Evolutionary conservation across 148 eudicot genomes (phyloP).

Genomic region (Hydrangea macrophylla): DNA sequence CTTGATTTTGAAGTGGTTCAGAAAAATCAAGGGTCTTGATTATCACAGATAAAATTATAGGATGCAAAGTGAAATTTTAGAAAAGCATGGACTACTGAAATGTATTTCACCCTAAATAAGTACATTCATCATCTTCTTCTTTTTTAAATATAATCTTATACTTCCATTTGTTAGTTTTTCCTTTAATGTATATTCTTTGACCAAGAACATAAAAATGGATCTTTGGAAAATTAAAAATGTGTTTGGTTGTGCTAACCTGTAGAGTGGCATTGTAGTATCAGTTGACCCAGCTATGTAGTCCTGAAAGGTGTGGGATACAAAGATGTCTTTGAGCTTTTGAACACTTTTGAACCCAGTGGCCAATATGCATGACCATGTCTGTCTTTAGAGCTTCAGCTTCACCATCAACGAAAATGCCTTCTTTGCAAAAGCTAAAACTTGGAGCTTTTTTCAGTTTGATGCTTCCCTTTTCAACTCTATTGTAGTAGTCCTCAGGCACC

Average conservation of each 20-base stretch:
- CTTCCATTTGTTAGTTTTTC: too few species aligned
- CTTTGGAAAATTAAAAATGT: too few species aligned
- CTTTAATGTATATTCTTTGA: too few species aligned
- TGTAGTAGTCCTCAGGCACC: conserved; percentile 34
- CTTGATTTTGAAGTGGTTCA: too few species aligned
- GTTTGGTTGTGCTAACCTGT: conserved; percentile 25
- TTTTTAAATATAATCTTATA: too few species aligned
- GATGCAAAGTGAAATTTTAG: too few species aligned
- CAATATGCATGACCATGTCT: conserved; percentile 42
- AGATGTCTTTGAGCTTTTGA: conserved; percentile 36
- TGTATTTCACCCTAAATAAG: too few species aligned
- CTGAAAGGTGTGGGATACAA: conserved; percentile 25
- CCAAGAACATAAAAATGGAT: too few species aligned
- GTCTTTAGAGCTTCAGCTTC: conserved; percentile 17
- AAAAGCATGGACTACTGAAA: too few species aligned
- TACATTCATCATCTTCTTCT: too few species aligned
- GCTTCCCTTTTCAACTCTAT: conserved; percentile 41
- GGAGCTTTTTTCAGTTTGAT: conserved; percentile 30
- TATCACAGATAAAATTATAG: too few species aligned
- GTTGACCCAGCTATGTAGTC: conserved; percentile 27
- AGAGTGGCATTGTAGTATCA: conserved; percentile 21
- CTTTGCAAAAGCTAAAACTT: conserved; percentile 24
- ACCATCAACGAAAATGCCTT: conserved; percentile 27
- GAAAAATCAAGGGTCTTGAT: too few species aligned
- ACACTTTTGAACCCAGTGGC: conserved; percentile 50